These are phyloP conservation scores for Aspergillus tubingensis DNA, from an alignment of 2,329 filamentous ascomycete species.

Conservation along the genomic window DNA sequence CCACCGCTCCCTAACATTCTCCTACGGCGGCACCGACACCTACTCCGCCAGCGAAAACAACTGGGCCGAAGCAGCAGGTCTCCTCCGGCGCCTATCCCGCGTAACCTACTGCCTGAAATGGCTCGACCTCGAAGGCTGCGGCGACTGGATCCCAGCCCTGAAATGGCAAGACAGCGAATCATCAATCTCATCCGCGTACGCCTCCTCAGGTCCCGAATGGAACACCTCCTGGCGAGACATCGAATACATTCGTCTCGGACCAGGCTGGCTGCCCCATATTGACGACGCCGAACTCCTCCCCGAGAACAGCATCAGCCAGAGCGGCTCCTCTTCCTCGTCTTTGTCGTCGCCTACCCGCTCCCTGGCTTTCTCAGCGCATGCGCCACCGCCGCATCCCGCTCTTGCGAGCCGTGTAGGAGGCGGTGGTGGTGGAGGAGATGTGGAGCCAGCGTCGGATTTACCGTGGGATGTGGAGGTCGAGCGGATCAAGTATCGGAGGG, in stretches of 20 bases:
- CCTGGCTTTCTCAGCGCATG: constrained; percentile 27
- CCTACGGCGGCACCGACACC: constrained; percentile 54
- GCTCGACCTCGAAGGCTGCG: constrained; percentile 64
- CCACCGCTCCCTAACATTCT: constrained; percentile 44
- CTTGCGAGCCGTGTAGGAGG: no score
- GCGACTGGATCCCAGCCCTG: constrained; percentile 57
- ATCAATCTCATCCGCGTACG: constrained; percentile 25
- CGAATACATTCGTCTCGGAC: constrained; percentile 44
- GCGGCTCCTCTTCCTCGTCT: background rate
- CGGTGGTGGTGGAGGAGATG: no score
- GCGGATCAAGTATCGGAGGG: constrained; percentile 31
- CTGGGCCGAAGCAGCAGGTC: constrained; percentile 57
- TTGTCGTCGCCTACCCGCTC: constrained; percentile 11
- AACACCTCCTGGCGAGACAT: constrained; percentile 49
- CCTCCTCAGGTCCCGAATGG: constrained; percentile 45
- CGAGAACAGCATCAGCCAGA: background rate
- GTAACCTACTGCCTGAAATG: constrained; percentile 61
- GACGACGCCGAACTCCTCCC: constrained; percentile 16
- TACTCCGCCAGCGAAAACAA: constrained; percentile 58
- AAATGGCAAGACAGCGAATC: constrained; percentile 41
- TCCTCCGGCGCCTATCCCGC: constrained; percentile 58
- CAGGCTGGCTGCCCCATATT: constrained; percentile 42
- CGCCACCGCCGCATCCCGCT: constrained; percentile 11
- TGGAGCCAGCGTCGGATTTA: constrained; percentile 7
- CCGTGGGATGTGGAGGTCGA: constrained; percentile 38